Conservation (phyloP, 495 filamentous ascomycete species). For the Annulohypoxylon moriforme region DNA sequence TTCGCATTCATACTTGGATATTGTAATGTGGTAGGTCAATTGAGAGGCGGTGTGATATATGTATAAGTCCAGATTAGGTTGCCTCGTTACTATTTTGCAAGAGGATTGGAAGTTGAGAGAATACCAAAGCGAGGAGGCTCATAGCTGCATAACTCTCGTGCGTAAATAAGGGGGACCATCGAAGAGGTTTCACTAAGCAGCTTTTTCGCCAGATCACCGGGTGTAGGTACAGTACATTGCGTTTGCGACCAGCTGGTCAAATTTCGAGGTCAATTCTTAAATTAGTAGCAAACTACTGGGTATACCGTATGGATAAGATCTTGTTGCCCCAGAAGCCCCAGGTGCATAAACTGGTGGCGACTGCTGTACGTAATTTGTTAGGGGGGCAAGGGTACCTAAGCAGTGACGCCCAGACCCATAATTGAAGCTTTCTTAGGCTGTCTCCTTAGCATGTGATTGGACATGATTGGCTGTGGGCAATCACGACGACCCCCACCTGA, state of each 20-base stretch:
- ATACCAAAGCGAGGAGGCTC: not conserved
- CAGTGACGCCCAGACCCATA: slow-evolving; percentile 10
- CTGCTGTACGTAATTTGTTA: not conserved
- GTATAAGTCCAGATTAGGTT: not conserved
- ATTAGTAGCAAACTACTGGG: slow-evolving; percentile 7
- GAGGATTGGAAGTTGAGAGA: not conserved
- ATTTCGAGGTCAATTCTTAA: not conserved
- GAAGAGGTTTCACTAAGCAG: not conserved
- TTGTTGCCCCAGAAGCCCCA: not conserved
- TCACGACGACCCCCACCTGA: not conserved
- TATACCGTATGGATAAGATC: too few species aligned
- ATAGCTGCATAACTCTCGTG: not conserved
- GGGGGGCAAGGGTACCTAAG: not conserved
- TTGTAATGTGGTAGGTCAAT: not conserved
- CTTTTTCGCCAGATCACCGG: not conserved
- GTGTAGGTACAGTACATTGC: not conserved
- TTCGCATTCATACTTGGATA: not conserved
- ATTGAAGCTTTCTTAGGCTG: slow-evolving; percentile 30
- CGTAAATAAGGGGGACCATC: not conserved
- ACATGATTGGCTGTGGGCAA: slow-evolving; percentile 7
- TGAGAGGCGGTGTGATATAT: not conserved
- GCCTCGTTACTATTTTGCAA: not conserved
- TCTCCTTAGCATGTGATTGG: slow-evolving; percentile 8
- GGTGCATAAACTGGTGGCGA: not conserved
- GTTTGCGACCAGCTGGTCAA: not conserved